Evolutionary conservation across 2,329 filamentous ascomycete genomes (phyloP), one percentile per base, ranked within the genome.

Genomic region (Penicillium sp.): DNA sequence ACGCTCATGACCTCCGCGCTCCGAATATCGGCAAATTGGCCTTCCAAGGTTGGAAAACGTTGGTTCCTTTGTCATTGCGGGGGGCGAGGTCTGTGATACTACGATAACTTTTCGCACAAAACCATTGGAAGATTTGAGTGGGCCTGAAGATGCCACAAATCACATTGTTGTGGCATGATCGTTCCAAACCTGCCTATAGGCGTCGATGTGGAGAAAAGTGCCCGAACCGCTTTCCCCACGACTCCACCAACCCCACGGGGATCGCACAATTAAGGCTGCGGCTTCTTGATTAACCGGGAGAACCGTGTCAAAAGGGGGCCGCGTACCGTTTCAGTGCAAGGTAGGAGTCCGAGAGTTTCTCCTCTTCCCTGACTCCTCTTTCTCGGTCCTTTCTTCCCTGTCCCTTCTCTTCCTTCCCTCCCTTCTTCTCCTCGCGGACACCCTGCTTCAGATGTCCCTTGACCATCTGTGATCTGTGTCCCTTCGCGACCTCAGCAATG

Each of bases 401-500:
- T 33, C 50, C 27, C 11, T 47, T 26, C 37, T 22, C 27, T 48
- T 39, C 48, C 39, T 50, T 52, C 21, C 27, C 33, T 33, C 29
- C 33, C 26, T 26, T 56, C 22, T 50, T 50, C 44, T 11, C 48
- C 43, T 37, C 27, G n/a, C 35, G 33, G 16, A n/a, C 39, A 54
- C 37, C 49, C 33, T 43, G 29, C 52, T 37, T 51, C 49, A 45
- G 37, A 58, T 61, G 60, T 50, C 50, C 54, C 47, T 35, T 35
- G 26, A 11, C 22, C 39, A 37, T 42, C 39, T 44, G 21, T 47
- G 59, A 58, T 45, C 11, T 21, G 19, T n/a, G 42, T 39, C n/a
- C 14, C 49, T 26, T 22, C 24, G 31, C 48, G 19, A 10, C 39
- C 14, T 21, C 22, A 46, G 54, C 44, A 42, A 72, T 72, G 69